A percentile compares a stretch with the other conserved stretches of the same genome.
phyloP scores from a whole-genome alignment of 2,329 filamentous ascomycete species.

The Lecanoromycetidae sp. region DNA sequence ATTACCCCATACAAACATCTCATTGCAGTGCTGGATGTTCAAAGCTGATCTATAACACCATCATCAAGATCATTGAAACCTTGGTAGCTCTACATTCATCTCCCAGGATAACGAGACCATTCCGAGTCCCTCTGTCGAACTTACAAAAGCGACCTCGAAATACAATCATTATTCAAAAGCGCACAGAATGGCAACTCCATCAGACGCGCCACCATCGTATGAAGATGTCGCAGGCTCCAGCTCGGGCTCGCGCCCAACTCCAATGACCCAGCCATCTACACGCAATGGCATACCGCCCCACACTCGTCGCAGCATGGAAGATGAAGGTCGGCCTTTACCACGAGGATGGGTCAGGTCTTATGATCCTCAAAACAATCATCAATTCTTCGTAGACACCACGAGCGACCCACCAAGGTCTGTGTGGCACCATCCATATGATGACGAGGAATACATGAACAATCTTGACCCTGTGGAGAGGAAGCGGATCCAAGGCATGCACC shows the following conservation, averaged over 20 bases:
- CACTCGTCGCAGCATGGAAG: slow-evolving; percentile 48
- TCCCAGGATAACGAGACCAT: too few species aligned
- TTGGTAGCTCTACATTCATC: too few species aligned
- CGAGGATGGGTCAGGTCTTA: slow-evolving; percentile 46
- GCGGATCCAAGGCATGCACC: slow-evolving; percentile 30
- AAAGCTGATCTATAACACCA: too few species aligned
- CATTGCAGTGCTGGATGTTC: too few species aligned
- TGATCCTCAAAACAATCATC: slow-evolving; percentile 42
- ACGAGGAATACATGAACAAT: slow-evolving; percentile 40
- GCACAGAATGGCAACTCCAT: background rate
- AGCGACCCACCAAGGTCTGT: slow-evolving; percentile 44
- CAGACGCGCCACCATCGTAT: slow-evolving; percentile 29
- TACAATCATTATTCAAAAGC: too few species aligned
- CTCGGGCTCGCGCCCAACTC: slow-evolving; percentile 17
- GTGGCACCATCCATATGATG: slow-evolving; percentile 52
- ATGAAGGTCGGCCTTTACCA: slow-evolving; percentile 44
- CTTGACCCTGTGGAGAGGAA: slow-evolving; percentile 40
- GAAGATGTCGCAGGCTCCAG: slow-evolving; percentile 21
- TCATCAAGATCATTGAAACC: too few species aligned
- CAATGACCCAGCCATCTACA: too few species aligned
- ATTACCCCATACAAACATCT: too few species aligned
- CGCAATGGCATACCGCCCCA: slow-evolving; percentile 43
- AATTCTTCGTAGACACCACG: slow-evolving; percentile 52
- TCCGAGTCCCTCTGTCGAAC: too few species aligned
- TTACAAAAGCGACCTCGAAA: too few species aligned